Conservation (phyloP, 2,329 filamentous ascomycete genomes). For the Ophiostoma ulmi region DNA sequence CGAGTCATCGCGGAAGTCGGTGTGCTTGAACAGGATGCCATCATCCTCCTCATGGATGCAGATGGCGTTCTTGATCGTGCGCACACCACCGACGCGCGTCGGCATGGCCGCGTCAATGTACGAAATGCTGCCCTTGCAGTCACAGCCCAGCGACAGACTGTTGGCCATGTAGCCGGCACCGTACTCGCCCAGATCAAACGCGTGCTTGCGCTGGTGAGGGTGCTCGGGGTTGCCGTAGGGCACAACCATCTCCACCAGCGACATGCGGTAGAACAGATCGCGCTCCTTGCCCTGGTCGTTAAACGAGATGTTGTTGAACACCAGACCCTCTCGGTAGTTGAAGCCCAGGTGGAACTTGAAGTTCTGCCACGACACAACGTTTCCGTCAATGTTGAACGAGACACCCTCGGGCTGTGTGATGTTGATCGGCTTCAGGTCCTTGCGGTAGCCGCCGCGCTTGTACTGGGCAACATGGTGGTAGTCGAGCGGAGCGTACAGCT, state of each 20-base stretch:
- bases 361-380: slow-evolving; percentile 81
- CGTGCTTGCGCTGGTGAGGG: slow-evolving; percentile 75
- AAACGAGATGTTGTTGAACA: slow-evolving; percentile 84
- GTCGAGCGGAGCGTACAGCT: slow-evolving; percentile 66
- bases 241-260: slow-evolving; percentile 89
- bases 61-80: slow-evolving; percentile 84
- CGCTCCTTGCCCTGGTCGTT: slow-evolving; percentile 75
- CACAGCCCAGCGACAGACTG: slow-evolving; percentile 68
- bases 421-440: slow-evolving; percentile 71
- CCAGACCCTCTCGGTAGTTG: slow-evolving; percentile 89
- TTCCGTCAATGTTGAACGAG: slow-evolving; percentile 63
- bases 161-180: slow-evolving; percentile 82
- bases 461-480: slow-evolving; percentile 72
- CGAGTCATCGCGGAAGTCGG: slow-evolving; percentile 84
- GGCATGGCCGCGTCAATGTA: slow-evolving; percentile 87
- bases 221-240: slow-evolving; percentile 79
- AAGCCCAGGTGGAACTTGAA: slow-evolving; percentile 92
- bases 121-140: slow-evolving; percentile 86
- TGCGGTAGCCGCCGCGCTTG: slow-evolving; percentile 68
- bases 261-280: slow-evolving; percentile 82
- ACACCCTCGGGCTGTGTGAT: slow-evolving; percentile 75
- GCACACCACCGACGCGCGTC: slow-evolving; percentile 65
- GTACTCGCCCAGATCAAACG: slow-evolving; percentile 69
- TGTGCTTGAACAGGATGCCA: slow-evolving; percentile 90
- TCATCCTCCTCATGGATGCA: slow-evolving; percentile 93